phyloP scores from a whole-genome alignment of 768 basidiomycete species.

The Trametes sanguinea region DNA sequence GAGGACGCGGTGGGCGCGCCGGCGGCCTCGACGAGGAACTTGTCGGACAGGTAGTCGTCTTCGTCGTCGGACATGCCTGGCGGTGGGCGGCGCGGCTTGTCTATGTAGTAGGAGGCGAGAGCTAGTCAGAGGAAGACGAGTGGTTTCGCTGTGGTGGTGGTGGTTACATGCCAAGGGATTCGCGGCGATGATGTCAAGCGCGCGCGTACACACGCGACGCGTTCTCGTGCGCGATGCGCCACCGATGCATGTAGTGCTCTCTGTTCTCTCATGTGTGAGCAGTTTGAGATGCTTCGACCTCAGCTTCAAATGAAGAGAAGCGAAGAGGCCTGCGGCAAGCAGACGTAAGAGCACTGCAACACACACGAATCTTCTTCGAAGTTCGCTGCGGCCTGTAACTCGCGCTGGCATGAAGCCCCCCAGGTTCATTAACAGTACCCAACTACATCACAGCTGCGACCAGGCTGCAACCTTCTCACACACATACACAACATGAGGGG shows the following conservation, averaged over 20 bases:
- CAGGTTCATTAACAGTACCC: too few relatives aligned
- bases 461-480: not conserved
- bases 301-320: too few relatives aligned
- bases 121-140: not conserved
- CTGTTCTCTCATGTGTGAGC: too few relatives aligned
- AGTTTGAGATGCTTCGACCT: too few relatives aligned
- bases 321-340: too few relatives aligned
- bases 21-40: constrained; percentile 58
- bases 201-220: constrained; percentile 1
- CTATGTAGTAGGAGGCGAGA: too few relatives aligned
- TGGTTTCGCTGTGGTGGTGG: not conserved
- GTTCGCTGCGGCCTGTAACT: too few relatives aligned
- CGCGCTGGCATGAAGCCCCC: too few relatives aligned
- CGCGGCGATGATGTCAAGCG: constrained; percentile 16
- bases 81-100: not conserved
- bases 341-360: too few relatives aligned
- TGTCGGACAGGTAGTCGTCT: constrained; percentile 88
- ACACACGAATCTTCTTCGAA: not conserved
- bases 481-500: not conserved
- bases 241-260: too few relatives aligned
- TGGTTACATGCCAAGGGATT: not conserved
- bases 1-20: constrained; percentile 35
- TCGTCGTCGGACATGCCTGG: constrained; percentile 67
- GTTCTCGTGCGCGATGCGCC: not conserved
- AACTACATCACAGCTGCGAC: not conserved